phyloP scores from a whole-genome alignment of 129 eudicot species.

The Helianthus tuberosus region DNA sequence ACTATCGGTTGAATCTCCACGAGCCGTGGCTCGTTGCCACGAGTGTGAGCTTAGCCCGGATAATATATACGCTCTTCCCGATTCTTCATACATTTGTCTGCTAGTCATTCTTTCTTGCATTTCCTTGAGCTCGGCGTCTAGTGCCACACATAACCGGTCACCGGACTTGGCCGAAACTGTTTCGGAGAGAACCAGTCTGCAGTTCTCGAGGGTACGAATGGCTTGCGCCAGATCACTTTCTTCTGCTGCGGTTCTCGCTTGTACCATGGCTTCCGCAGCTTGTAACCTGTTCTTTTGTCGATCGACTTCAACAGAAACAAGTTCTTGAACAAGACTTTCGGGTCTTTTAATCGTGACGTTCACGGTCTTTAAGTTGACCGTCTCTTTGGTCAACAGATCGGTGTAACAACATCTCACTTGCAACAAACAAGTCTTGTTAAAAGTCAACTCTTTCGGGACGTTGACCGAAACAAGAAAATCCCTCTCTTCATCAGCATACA shows the following conservation, averaged over 20 bases:
- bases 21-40: constrained; percentile 90
- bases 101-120: constrained; percentile 88
- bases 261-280: constrained; percentile 76
- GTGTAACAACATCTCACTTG: constrained; percentile 58
- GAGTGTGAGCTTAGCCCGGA: constrained; percentile 98
- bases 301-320: constrained; percentile 73
- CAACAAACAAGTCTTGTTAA: constrained; percentile 47
- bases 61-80: constrained; percentile 75
- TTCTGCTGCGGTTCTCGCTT: constrained; percentile 71
- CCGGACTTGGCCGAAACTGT: constrained; percentile 64
- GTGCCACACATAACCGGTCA: constrained; percentile 61
- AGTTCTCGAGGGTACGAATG: constrained; percentile 52
- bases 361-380: constrained; percentile 48
- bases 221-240: constrained; percentile 70
- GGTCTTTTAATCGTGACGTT: constrained; percentile 52
- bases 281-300: constrained; percentile 71
- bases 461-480: constrained; percentile 72
- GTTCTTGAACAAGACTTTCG: constrained; percentile 37
- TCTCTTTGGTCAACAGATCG: constrained; percentile 63
- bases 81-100: constrained; percentile 73
- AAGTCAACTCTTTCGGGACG: constrained; percentile 51
- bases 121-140: constrained; percentile 79
- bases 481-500: constrained; percentile 88
- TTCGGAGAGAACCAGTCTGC: constrained; percentile 46
- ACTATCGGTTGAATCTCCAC: constrained; percentile 82